Evolutionary conservation across 2,329 filamentous ascomycete species (phyloP), one percentile per base, ranked within the genome.

Genomic region (Fusarium domesticum): DNA sequence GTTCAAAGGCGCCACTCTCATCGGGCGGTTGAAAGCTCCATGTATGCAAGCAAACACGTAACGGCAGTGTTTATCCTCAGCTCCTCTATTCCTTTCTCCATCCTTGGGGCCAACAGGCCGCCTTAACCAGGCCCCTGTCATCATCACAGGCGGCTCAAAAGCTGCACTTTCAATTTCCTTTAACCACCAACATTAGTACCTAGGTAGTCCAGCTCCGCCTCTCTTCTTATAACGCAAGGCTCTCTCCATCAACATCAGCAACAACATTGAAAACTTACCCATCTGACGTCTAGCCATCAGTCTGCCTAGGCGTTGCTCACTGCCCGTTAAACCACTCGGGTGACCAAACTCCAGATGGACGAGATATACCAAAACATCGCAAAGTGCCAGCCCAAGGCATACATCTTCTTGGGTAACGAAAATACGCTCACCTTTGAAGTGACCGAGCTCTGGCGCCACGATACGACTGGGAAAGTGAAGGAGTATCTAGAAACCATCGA

Each of bases 341-440:
- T 6, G 18, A 17, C 18, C 32, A 28, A 19, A 30, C 42, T 43
- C 39, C 17, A 35, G 18, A 65, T 65, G 63, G 63, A 65, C 18
- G 62, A 64, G 19, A 61, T 65, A 42, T 65, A 63, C 38, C 46
- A 57, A 6, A 64, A 63, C 35, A 57, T 65, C 35, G 50, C 56
- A 35, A 47, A 47, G 10, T 54, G 62, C 39, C 60, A 58, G 45
- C 4, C 48, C 51, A 15, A 43, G 42, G n/a, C 32, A 39, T 3
- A 52, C 47, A 5, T 48, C 48, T 28, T 28, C 23, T 28, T 12
- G 7, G 23, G 23, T 12, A 12, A 28, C 23, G 14, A 28, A 4
- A 37, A 58, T 10, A 42, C 47, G 8, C 36, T 43, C 6, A 47
- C 50, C 1, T 61, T 65, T 30, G 50, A 61, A 3, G 60, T 53